phyloP scores from a whole-genome alignment of 768 basidiomycete genomes.

The Hypsizygus marmoreus region DNA sequence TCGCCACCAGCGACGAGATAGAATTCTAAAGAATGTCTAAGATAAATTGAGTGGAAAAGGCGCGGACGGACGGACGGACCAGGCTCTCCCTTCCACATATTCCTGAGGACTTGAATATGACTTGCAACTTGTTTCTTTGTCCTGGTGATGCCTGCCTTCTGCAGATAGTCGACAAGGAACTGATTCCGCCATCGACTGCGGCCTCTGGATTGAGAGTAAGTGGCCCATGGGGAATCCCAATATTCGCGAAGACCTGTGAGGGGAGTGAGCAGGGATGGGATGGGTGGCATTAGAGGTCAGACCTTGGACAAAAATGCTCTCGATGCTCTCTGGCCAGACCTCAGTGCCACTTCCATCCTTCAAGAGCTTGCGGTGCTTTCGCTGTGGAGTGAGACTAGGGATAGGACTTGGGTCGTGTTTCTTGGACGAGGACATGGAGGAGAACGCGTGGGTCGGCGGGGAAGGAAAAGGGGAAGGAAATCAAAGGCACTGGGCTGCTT shows the following conservation, averaged over 20 bases:
- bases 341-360: constrained; percentile 77
- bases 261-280: constrained; percentile 8
- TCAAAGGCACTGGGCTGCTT: constrained; percentile 23
- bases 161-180: constrained; percentile 80
- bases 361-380: constrained; percentile 83
- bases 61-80: constrained; percentile 39
- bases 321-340: constrained; percentile 82
- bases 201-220: constrained; percentile 69
- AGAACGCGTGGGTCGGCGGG: no score
- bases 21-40: constrained; percentile 50
- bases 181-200: constrained; percentile 84
- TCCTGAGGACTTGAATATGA: constrained; percentile 81
- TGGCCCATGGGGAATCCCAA: constrained; percentile 81
- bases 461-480: constrained; percentile 19
- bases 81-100: constrained; percentile 87
- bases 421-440: constrained; percentile 30
- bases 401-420: constrained; percentile 26
- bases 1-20: constrained; percentile 81
- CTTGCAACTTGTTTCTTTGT: constrained; percentile 90
- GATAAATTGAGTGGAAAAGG: constrained; percentile 10
- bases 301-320: constrained; percentile 80
- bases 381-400: constrained; percentile 66
- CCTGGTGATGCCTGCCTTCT: constrained; percentile 66
- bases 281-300: constrained; percentile 7
- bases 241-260: constrained; percentile 68